Percentiles rank a stretch among this genome's conserved stretches.
Evolutionary conservation across 306 rosid genomes (phyloP).

Genomic region (Potentilla sterilis): DNA sequence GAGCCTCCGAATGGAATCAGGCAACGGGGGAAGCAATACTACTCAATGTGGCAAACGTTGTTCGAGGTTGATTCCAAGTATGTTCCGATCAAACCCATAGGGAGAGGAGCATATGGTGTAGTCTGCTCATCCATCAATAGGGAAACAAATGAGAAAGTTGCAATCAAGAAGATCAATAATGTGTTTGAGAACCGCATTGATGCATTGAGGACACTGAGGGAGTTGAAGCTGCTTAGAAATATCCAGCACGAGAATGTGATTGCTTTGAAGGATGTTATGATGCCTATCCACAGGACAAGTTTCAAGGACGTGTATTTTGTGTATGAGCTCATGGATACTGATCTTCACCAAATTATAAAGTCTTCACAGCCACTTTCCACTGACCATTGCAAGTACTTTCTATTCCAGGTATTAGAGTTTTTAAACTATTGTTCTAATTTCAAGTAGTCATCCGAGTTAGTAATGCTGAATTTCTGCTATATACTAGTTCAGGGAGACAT

Average conservation of each 20-base stretch:
- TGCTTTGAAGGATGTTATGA: conserved; percentile 81
- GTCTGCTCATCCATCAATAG: conserved; percentile 80
- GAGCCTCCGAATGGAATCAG: conserved; percentile 61
- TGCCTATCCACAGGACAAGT: conserved; percentile 55
- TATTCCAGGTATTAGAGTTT: conserved; percentile 62
- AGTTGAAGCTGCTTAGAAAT: conserved; percentile 70
- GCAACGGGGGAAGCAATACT: conserved; percentile 66
- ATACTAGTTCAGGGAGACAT: not conserved
- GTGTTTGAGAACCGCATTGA: conserved; percentile 61
- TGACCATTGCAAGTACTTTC: conserved; percentile 77
- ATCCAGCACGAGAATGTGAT: conserved; percentile 79
- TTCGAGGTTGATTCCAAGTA: conserved; percentile 85
- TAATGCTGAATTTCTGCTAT: conserved; percentile 13
- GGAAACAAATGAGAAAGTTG: conserved; percentile 78
- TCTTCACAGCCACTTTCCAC: conserved; percentile 65
- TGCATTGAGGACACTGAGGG: conserved; percentile 78
- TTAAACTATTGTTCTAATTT: not conserved
- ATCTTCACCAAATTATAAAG: conserved; percentile 75
- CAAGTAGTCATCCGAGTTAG: conserved; percentile 13
- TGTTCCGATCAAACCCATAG: conserved; percentile 73
- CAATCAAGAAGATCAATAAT: conserved; percentile 80
- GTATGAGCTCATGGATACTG: conserved; percentile 93
- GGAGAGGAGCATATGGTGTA: conserved; percentile 79
- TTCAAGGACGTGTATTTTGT: conserved; percentile 86
- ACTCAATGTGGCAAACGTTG: conserved; percentile 66